Evolutionary conservation across 1,284 basidiomycete species (phyloP), one percentile per base, ranked within the genome.

Genomic region (Ustilago trichophora): DNA sequence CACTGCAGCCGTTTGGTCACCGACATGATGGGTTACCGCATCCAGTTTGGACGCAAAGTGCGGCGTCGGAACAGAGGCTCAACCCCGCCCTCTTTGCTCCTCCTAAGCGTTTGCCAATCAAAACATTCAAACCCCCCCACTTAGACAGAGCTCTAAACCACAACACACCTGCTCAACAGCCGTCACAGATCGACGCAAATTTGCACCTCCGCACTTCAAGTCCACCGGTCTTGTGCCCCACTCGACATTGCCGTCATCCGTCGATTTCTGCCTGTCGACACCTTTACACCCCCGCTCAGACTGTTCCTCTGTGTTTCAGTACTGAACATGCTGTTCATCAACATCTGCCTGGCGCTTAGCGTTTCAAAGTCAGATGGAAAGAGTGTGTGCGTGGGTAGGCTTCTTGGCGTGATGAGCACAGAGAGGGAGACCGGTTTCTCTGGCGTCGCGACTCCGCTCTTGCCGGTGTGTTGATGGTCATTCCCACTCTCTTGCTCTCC

Each of bases 141-240:
- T 13, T 41, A 35, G 42, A 45, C n/a, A n/a, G n/a, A n/a, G n/a
- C n/a, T n/a, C n/a, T n/a, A n/a, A n/a, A n/a, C n/a, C n/a, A n/a
- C n/a, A 22, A 35, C 19, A 9, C 16, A 33, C 27, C 35, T 44
- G 40, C 42, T 41, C 47, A 36, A 46, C 47, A 51, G 25, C 43
- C 48, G 49, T 58, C 43, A 42, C 31, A 52, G 56, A 58, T 58
- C 56, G 56, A 47, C 56, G 15, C 16, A 16, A 25, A 45, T n/a
- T n/a, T 40, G 26, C 27, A 21, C n/a, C 44, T 58, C 56, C 49
- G 56, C 56, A 36, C 13, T 37, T 24, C n/a, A n/a, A n/a, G n/a
- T n/a, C n/a, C n/a, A n/a, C n/a, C n/a, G n/a, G n/a, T 25, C 27
- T 25, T 15, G 21, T 32, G 15, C 18, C 2, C 10, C n/a, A n/a